A percentile compares a stretch with the other conserved stretches of the same genome.
phyloP scores from a whole-genome alignment of 371 early-diverging fungal genomes.

The Zychaea mexicana region DNA sequence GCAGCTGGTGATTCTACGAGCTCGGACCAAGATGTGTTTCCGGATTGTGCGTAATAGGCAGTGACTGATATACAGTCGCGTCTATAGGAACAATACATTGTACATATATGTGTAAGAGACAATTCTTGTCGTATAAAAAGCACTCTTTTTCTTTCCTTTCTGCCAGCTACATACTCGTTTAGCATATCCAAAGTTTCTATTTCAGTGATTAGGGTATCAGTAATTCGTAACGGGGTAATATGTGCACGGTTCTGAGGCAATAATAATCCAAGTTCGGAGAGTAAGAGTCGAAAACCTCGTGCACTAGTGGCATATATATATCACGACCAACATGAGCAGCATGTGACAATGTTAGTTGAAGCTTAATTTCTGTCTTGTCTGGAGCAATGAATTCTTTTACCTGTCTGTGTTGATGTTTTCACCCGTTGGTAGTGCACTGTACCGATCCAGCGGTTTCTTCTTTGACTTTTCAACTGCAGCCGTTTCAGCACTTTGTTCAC shows the following conservation, averaged over 20 bases:
- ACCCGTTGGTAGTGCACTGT: constrained; percentile 12
- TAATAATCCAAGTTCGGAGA: constrained; percentile 70
- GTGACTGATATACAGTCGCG: constrained; percentile 74
- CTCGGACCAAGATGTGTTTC: constrained; percentile 48
- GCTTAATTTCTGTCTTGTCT: constrained; percentile 17
- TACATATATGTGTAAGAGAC: not conserved
- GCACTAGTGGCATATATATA: constrained; percentile 24
- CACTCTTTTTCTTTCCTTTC: not conserved
- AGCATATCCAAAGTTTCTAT: constrained; percentile 67
- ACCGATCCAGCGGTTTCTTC: constrained; percentile 2
- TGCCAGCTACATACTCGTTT: constrained; percentile 58
- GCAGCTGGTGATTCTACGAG: constrained; percentile 56
- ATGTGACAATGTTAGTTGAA: not conserved
- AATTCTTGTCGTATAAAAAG: not conserved
- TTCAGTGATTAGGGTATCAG: constrained; percentile 64
- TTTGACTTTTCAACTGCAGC: not conserved
- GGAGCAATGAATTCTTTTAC: no score
- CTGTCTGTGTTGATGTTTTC: constrained; percentile 27
- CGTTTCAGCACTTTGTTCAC: constrained; percentile 28
- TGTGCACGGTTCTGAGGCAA: constrained; percentile 57
- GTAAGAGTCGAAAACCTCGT: constrained; percentile 60
- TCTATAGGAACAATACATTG: constrained; percentile 29
- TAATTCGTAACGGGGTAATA: constrained; percentile 62
- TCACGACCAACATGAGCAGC: not conserved
- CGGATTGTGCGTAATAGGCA: constrained; percentile 64